Base-by-base conservation (phyloP, 768 basidiomycete genomes). In the Suillus subluteus region DNA sequence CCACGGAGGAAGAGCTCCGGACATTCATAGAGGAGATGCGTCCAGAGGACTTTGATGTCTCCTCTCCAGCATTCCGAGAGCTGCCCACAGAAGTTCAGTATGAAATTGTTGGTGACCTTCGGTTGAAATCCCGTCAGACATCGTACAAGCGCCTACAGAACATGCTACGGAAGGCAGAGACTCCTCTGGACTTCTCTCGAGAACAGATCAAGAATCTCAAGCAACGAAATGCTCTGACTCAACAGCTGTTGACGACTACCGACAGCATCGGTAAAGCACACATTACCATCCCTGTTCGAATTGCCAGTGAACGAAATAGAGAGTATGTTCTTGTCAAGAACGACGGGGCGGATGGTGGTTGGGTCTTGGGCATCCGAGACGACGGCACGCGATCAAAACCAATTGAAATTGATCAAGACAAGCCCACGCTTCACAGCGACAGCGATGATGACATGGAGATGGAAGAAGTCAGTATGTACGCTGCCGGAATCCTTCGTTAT, bases 61-160 rank as follows among this genome's bases (percentile, higher is more conserved):
- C 89, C 21, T 96, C 96, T 2, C 86, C 94, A 6, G 94, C 90
- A 23, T 99, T 99, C 75, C 87, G 90, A 30, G 92, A 94, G 68
- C 86, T 99, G 3, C 96, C 98, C 3, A 97, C 95, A 0, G 96
- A 99, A 76, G 88, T 98, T 26, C 95, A 99, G 72, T 99, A 99
- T 78, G 98, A 99, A 80, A 97, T 99, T 70, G 90, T 99, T 41
- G 96, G 97, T 63, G 98, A 99, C 80, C 82, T 99, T 58, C 88
- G 98, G 4, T 83, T 98, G 65, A 96, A 95, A 77, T 98, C 96
- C 1, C 87, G 98, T 4, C 96, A 98, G 78, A 96, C 94, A 15
- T 97, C 95, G 11, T 91, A 96, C 79, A 89, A 88, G 40, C 92
- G 98, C 4, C 80, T 99, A 55, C 92, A 98, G 73, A 90, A 90